phyloP scores from a whole-genome alignment of 1,139 yeast genomes.

The Scheffersomyces illinoinensis region DNA sequence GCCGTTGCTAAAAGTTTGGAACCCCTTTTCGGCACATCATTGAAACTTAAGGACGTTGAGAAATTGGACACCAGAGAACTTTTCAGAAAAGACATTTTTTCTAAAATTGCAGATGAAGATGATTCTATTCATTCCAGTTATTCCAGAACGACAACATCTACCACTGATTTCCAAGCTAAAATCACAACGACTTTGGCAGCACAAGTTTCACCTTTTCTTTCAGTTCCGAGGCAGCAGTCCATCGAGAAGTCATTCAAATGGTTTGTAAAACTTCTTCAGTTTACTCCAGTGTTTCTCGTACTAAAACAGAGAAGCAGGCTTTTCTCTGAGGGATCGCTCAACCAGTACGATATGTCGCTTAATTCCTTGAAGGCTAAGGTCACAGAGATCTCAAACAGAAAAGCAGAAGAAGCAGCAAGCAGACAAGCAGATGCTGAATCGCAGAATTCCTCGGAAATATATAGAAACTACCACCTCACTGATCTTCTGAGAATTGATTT shows the following conservation, averaged over 20 bases:
- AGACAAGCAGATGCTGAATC: not conserved
- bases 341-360: conserved; percentile 26
- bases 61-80: conserved; percentile 14
- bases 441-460: conserved; percentile 4
- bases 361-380: conserved; percentile 15
- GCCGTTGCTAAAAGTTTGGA: conserved; percentile 16
- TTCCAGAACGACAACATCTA: conserved; percentile 14
- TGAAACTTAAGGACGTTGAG: conserved; percentile 15
- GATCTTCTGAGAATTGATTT: conserved; percentile 29
- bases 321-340: conserved; percentile 27
- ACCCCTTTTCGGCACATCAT: conserved; percentile 18
- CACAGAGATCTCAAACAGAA: not conserved
- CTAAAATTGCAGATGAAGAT: not conserved
- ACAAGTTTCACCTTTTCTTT: conserved; percentile 18
- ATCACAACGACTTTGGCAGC: conserved; percentile 23
- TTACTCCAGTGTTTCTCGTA: conserved; percentile 36
- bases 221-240: conserved; percentile 13
- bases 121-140: conserved; percentile 14
- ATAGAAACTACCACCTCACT: conserved; percentile 31
- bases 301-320: conserved; percentile 30
- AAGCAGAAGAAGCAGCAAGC: not conserved
- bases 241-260: conserved; percentile 25
- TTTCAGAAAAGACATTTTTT: conserved; percentile 7
- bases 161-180: conserved; percentile 23
- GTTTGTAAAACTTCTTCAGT: conserved; percentile 26